A percentile compares a stretch with the other conserved stretches of the same genome.
These are phyloP conservation scores for Microcera coccophila DNA, from an alignment of 2,329 filamentous ascomycete genomes.

Conservation along the genomic window DNA sequence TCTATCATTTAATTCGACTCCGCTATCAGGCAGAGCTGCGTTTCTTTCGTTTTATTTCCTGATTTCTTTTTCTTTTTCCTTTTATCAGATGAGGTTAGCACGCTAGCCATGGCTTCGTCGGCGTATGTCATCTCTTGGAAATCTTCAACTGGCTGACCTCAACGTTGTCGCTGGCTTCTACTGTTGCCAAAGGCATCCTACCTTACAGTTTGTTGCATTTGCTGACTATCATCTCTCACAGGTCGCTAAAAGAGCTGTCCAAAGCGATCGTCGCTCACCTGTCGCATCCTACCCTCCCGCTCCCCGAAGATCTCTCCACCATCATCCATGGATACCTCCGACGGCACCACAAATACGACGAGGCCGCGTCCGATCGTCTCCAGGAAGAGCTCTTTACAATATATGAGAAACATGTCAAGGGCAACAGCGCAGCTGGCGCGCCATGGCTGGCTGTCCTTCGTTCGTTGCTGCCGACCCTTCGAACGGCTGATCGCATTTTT, in stretches of 20 bases:
- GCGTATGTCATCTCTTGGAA: constrained; percentile 28
- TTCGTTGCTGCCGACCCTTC: constrained; percentile 60
- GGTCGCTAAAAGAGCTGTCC: constrained; percentile 58
- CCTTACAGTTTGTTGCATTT: background rate
- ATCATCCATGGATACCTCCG: constrained; percentile 65
- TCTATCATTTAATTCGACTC: constrained; percentile 1
- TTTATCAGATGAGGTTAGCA: constrained; percentile 27
- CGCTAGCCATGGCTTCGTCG: constrained; percentile 27
- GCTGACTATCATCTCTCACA: constrained; percentile 29
- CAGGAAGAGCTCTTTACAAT: constrained; percentile 68
- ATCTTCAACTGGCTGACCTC: constrained; percentile 10
- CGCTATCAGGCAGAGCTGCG: constrained; percentile 11
- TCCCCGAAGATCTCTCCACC: constrained; percentile 61
- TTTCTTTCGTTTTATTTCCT: too few species aligned
- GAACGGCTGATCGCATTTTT: constrained; percentile 57
- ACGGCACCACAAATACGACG: constrained; percentile 64
- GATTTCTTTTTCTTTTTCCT: constrained; percentile 18
- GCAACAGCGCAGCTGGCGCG: constrained; percentile 53
- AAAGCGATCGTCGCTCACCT: constrained; percentile 54
- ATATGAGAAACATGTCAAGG: constrained; percentile 61
- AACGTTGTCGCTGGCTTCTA: constrained; percentile 1
- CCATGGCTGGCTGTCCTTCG: constrained; percentile 67
- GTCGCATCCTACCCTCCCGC: constrained; percentile 51
- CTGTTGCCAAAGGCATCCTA: background rate
- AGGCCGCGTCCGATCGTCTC: constrained; percentile 63